Evolutionary conservation across 768 basidiomycete species (phyloP).

Genomic region (Psilocybe cubensis): DNA sequence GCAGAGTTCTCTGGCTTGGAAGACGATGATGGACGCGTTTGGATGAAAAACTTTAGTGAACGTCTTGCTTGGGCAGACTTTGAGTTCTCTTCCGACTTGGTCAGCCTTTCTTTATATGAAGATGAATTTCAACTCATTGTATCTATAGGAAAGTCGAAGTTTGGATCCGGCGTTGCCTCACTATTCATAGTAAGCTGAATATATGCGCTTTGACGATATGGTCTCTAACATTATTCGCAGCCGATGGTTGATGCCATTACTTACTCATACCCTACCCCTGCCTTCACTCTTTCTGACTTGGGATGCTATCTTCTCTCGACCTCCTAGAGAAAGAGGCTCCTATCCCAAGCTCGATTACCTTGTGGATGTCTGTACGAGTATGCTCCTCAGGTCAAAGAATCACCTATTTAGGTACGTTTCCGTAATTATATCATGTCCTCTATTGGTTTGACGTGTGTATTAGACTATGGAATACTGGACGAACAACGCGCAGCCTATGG

Average conservation of each 20-base stretch:
- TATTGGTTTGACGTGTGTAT: slow-evolving; percentile 3
- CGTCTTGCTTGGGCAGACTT: slow-evolving; percentile 63
- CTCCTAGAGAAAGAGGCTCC: slow-evolving; percentile 53
- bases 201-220: background rate
- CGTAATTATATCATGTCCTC: background rate
- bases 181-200: slow-evolving; percentile 70
- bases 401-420: slow-evolving; percentile 54
- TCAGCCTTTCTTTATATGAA: slow-evolving; percentile 34
- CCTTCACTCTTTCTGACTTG: slow-evolving; percentile 62
- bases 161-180: slow-evolving; percentile 75
- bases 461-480: slow-evolving; percentile 57
- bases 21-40: slow-evolving; percentile 60
- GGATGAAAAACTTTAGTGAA: slow-evolving; percentile 67
- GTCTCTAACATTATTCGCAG: slow-evolving; percentile 34
- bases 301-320: slow-evolving; percentile 72
- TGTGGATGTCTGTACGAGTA: slow-evolving; percentile 70
- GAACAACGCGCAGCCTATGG: slow-evolving; percentile 56
- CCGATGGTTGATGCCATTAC: slow-evolving; percentile 74
- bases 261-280: slow-evolving; percentile 75
- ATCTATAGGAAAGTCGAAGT: slow-evolving; percentile 57
- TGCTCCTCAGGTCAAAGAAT: slow-evolving; percentile 62
- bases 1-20: slow-evolving; percentile 78
- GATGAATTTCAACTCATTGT: background rate
- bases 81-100: slow-evolving; percentile 64
- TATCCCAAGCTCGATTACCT: slow-evolving; percentile 70